These are phyloP conservation scores for Grifola frondosa DNA, from an alignment of 1,284 basidiomycete genomes.

Conservation along the genomic window DNA sequence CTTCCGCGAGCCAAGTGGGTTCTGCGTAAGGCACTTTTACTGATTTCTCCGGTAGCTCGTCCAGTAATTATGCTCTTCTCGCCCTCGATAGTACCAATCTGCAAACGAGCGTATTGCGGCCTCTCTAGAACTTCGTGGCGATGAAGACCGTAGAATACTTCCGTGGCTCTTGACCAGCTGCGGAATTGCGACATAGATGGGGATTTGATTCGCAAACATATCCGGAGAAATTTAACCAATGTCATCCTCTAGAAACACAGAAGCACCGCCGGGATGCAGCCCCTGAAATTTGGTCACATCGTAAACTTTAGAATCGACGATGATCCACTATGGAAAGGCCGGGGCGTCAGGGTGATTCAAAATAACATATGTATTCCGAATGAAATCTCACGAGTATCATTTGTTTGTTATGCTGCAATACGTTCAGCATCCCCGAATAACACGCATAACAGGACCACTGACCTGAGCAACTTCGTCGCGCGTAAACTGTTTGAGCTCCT, in stretches of 20 bases:
- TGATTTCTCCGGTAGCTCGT: slow-evolving; percentile 47
- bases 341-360: too few species aligned
- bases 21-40: slow-evolving; percentile 82
- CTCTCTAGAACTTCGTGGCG: slow-evolving; percentile 75
- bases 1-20: slow-evolving; percentile 70
- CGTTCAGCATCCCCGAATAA: neutral
- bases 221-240: slow-evolving; percentile 47
- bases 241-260: slow-evolving; percentile 72
- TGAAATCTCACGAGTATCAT: too few species aligned
- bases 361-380: too few species aligned
- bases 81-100: slow-evolving; percentile 69
- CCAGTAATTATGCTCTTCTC: slow-evolving; percentile 59
- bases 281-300: slow-evolving; percentile 76
- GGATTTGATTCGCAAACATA: neutral
- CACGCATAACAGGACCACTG: slow-evolving; percentile 4
- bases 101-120: slow-evolving; percentile 70
- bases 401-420: slow-evolving; percentile 58
- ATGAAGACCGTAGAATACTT: slow-evolving; percentile 84
- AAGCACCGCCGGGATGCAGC: slow-evolving; percentile 83
- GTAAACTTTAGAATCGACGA: slow-evolving; percentile 83
- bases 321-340: slow-evolving; percentile 70
- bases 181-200: too few species aligned
- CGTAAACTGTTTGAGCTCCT: slow-evolving; percentile 46
- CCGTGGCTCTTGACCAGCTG: slow-evolving; percentile 81
- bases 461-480: slow-evolving; percentile 60